phyloP scores from a whole-genome alignment of 2,329 filamentous ascomycete species.

The Cercospora sesami region DNA sequence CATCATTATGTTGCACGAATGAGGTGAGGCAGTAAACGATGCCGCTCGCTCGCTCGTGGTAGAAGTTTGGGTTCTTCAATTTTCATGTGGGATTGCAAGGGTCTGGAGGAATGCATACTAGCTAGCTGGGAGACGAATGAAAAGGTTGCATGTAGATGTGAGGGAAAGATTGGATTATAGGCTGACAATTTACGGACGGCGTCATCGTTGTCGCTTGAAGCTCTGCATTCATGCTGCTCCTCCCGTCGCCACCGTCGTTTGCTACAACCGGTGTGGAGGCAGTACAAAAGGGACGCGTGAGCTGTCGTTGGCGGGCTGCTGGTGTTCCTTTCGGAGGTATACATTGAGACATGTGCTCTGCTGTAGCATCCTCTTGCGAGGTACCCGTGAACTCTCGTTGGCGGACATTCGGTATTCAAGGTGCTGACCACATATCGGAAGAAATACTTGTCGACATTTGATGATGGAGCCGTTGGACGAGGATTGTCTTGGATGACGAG shows the following conservation, averaged over 20 bases:
- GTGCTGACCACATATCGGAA: slow-evolving; percentile 10
- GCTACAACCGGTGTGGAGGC: not conserved
- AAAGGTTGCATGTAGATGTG: not conserved
- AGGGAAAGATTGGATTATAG: not conserved
- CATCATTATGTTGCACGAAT: not conserved
- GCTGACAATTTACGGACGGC: not conserved
- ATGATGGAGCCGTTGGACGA: not conserved
- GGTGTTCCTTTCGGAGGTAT: not conserved
- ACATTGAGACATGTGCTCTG: slow-evolving; percentile 1
- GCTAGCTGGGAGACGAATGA: not conserved
- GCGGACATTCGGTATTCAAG: slow-evolving; percentile 4
- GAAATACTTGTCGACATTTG: slow-evolving; percentile 1
- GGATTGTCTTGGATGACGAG: not conserved
- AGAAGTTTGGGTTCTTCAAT: not conserved
- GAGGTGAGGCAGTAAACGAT: not conserved
- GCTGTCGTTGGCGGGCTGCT: not conserved
- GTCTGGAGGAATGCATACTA: not conserved
- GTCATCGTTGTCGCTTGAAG: not conserved
- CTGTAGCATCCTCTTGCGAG: not conserved
- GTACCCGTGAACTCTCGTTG: slow-evolving; percentile 8
- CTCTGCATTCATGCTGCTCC: not conserved
- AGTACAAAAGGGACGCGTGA: slow-evolving; percentile 14
- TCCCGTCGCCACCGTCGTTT: not conserved
- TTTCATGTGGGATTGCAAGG: not conserved
- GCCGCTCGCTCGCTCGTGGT: not conserved